Evolutionary conservation across 208 protist species (phyloP).

Genomic region (Spongospora subterranea): DNA sequence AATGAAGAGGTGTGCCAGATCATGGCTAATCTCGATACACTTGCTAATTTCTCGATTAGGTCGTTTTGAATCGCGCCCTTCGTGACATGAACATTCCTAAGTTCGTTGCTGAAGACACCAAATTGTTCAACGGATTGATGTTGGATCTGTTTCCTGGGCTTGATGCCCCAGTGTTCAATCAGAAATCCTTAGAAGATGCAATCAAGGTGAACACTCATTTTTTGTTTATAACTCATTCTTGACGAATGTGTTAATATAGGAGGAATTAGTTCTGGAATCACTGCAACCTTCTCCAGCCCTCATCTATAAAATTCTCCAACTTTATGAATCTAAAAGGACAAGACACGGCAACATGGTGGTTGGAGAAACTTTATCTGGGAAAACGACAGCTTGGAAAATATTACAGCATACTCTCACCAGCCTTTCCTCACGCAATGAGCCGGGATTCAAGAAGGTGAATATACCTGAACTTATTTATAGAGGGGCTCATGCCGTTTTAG

Average conservation of each 20-base stretch:
- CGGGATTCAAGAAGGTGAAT: neutral
- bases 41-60: conserved; percentile 80
- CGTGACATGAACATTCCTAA: conserved; percentile 96
- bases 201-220: conserved; percentile 66
- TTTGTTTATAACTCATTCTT: neutral
- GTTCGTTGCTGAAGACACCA: conserved; percentile 93
- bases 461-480: too few species aligned
- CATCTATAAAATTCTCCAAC: conserved; percentile 86
- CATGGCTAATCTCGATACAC: conserved; percentile 68
- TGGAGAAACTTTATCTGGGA: conserved; percentile 89
- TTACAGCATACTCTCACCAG: conserved; percentile 83
- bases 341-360: conserved; percentile 98
- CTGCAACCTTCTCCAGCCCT: conserved; percentile 63
- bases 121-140: conserved; percentile 91
- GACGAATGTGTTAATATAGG: conserved; percentile 52
- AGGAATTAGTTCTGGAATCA: conserved; percentile 77
- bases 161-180: conserved; percentile 78
- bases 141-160: conserved; percentile 93
- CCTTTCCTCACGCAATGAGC: conserved; percentile 66
- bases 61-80: conserved; percentile 92
- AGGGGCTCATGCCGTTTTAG: too few species aligned
- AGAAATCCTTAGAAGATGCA: conserved; percentile 83
- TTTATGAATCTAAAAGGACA: conserved; percentile 93
- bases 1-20: conserved; percentile 34
- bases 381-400: conserved; percentile 91